phyloP scores from a whole-genome alignment of 176 grass and related monocot species.

The Alloteropsis semialata region DNA sequence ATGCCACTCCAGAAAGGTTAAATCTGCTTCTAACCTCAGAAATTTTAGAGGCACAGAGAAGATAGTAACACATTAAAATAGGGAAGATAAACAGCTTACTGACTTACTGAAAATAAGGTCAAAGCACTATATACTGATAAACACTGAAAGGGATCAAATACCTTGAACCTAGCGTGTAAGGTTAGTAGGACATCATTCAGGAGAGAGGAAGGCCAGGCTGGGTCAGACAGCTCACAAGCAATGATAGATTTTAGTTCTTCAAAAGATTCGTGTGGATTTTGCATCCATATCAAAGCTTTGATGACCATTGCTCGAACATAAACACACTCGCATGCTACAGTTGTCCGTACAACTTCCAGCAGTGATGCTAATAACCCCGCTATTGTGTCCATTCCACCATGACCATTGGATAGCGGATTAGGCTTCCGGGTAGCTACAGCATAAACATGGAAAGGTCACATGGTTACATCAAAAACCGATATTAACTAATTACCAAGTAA shows the following conservation, averaged over 20 bases:
- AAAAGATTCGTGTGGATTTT: conserved; percentile 96
- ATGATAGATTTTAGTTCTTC: conserved; percentile 95
- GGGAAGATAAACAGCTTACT: conserved; percentile 25
- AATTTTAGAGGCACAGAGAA: not conserved
- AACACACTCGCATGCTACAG: conserved; percentile 96
- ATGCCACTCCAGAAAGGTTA: conserved; percentile 7
- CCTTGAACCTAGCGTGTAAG: conserved; percentile 98
- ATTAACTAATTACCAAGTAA: not conserved
- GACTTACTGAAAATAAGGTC: not conserved
- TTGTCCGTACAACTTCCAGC: conserved; percentile 97
- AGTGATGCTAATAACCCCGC: conserved; percentile 91
- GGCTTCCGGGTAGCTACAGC: conserved; percentile 65
- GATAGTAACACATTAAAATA: conserved; percentile 33
- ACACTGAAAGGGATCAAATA: conserved; percentile 31
- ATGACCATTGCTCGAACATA: conserved; percentile 99
- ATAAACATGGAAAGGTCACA: conserved; percentile 18
- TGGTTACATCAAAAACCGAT: conserved; percentile 10
- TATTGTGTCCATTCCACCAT: conserved; percentile 80
- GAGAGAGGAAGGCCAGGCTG: conserved; percentile 92
- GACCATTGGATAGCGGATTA: conserved; percentile 70
- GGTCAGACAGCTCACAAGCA: conserved; percentile 96
- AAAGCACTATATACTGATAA: conserved; percentile 18
- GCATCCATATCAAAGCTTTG: conserved; percentile 99
- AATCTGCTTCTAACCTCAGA: conserved; percentile 11
- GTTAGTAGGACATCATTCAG: conserved; percentile 97